Percentiles rank a stretch among this genome's conserved stretches.
These are phyloP conservation scores for Diospyros kaki DNA, from an alignment of 148 eudicot species.

Conservation along the genomic window DNA sequence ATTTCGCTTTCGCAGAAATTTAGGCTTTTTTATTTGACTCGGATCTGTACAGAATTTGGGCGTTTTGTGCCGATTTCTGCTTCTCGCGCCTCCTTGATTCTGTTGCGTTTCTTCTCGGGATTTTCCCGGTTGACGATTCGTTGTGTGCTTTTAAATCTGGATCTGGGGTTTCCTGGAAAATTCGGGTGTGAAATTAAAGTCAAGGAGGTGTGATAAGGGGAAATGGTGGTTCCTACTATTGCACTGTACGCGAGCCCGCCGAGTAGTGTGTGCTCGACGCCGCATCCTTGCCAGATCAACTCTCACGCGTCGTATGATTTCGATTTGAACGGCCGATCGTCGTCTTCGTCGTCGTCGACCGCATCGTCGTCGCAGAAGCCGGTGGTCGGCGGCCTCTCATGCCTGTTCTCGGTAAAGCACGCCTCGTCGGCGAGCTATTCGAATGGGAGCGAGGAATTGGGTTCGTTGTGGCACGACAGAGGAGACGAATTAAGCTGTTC, in stretches of 20 bases:
- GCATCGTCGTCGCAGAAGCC: constrained; percentile 49
- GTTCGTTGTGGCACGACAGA: constrained; percentile 33
- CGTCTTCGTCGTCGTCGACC: constrained; percentile 46
- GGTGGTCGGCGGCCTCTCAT: constrained; percentile 55
- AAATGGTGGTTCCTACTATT: constrained; percentile 84
- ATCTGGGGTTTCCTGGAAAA: constrained; percentile 1
- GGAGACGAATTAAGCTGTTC: constrained; percentile 50
- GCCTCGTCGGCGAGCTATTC: constrained; percentile 33
- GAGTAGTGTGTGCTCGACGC: constrained; percentile 57
- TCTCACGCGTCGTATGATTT: constrained; percentile 57
- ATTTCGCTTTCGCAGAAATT: constrained; percentile 15
- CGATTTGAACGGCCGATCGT: constrained; percentile 46
- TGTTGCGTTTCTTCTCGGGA: not conserved
- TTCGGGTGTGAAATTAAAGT: not conserved
- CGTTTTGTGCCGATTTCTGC: not conserved
- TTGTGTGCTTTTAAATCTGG: not conserved
- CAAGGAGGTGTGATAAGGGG: not conserved
- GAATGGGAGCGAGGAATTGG: constrained; percentile 35
- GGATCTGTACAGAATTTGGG: not conserved
- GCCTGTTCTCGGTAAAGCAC: constrained; percentile 44
- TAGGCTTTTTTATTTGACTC: not conserved
- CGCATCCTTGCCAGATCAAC: constrained; percentile 51
- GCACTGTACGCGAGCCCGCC: constrained; percentile 79
- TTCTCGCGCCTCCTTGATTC: not conserved
- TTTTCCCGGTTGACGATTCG: not conserved